Base-by-base conservation (phyloP, 2,329 filamentous ascomycete genomes). In the Cladosporium sphaerospermum region DNA sequence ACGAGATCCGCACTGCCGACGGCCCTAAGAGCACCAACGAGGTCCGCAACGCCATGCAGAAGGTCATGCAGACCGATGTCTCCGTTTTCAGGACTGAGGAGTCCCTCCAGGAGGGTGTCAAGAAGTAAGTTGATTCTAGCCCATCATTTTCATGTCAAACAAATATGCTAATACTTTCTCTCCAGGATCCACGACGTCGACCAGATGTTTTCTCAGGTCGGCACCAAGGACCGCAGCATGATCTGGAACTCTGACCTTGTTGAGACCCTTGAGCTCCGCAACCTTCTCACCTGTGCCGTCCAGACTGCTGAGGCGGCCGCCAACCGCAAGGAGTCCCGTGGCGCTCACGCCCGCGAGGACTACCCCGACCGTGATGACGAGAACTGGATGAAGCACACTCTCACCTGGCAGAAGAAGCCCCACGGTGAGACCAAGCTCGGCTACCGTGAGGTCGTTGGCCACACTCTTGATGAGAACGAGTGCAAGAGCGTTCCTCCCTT, bases 301-400 rank as follows among this genome's bases (percentile, higher is more conserved):
- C 93, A 99, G 85, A 97, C 93, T 48, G 93, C 93, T 58, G 82
- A 85, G 64, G 82, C 90, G 32, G 93, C 93, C 58, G 89, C 90
- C 55, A 92, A 92, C 76, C 85, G 93, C 69, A 96, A 96, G 81
- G 93, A 99, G 76, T 96, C 90, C 53, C 88, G 93, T 76, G 93
- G 93, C 70, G 93, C 93, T 19, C 93, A 99, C 74, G 93, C 93
- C 61, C 88, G 93, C 62, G 93, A 99, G 78, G 93, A 99, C 71
- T 97, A 73, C 81, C 92, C 92, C 54, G 91, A 97, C 14, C 86
- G 93, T 78, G 89, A 97, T 69, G 93, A 99, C 70, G 80, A 85
- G 73, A 86, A 95, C 73, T 97, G 92, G 92, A 96, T 96, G 92
- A 97, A 97, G 85, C 93, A 99, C 82, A 95, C 89, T 43, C 82